A percentile compares a stretch with the other conserved stretches of the same genome.
These are phyloP conservation scores for Phytophthora citrophthora DNA, from an alignment of 352 stramenopile species.

Conservation along the genomic window DNA sequence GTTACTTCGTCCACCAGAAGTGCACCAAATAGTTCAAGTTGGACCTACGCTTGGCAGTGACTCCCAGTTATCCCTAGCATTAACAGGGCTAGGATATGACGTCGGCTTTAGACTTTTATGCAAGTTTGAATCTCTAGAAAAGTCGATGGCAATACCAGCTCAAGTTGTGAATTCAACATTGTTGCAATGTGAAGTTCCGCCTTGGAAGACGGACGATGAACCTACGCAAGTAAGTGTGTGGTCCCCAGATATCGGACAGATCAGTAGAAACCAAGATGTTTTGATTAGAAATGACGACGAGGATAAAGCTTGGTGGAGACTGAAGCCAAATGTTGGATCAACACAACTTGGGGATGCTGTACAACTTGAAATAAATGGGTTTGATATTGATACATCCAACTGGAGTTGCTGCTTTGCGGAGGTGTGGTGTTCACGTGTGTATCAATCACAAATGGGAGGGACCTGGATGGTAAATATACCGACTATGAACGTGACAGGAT, in stretches of 20 bases:
- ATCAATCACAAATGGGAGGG: neutral
- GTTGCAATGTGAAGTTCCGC: conserved; percentile 34
- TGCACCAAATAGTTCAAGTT: conserved; percentile 18
- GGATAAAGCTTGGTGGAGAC: conserved; percentile 23
- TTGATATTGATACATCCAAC: neutral
- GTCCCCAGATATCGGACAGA: conserved; percentile 30
- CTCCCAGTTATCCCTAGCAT: conserved; percentile 14
- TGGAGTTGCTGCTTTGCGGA: conserved; percentile 52
- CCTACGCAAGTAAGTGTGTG: conserved; percentile 37
- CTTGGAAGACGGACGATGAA: conserved; percentile 21
- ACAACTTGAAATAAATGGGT: conserved; percentile 10
- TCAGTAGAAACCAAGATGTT: conserved; percentile 15
- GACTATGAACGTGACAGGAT: conserved; percentile 15
- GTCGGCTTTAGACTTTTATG: conserved; percentile 36
- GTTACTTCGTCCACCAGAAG: conserved; percentile 33
- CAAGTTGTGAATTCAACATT: conserved; percentile 44
- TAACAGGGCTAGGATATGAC: conserved; percentile 57
- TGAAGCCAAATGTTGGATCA: conserved; percentile 31
- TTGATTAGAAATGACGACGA: neutral
- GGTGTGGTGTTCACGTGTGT: conserved; percentile 26
- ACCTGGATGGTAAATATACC: conserved; percentile 25
- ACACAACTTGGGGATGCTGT: conserved; percentile 14
- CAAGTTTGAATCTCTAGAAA: conserved; percentile 35
- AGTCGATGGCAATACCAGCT: conserved; percentile 30
- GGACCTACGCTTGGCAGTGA: neutral